These are phyloP conservation scores for Sugiyamaella pinicola DNA, from an alignment of 1,139 yeast genomes.

Conservation along the genomic window DNA sequence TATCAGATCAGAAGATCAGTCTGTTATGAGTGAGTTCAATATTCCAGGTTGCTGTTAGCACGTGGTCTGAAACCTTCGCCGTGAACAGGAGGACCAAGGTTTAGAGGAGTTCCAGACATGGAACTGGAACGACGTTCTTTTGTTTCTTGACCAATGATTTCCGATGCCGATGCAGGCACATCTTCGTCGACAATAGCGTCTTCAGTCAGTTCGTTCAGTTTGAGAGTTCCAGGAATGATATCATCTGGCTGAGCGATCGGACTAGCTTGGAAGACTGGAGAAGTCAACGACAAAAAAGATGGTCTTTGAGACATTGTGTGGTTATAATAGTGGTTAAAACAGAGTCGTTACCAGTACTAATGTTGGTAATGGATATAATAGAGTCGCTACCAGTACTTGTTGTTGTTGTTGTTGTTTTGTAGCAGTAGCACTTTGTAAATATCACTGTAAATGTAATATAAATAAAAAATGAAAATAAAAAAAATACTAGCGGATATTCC, in stretches of 20 bases:
- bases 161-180: constrained; percentile 10
- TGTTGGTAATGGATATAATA: too few species aligned
- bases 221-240: constrained; percentile 17
- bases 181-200: constrained; percentile 27
- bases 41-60: constrained; percentile 24
- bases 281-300: constrained; percentile 27
- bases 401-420: constrained; percentile 8
- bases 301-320: constrained; percentile 8
- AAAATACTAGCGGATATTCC: background rate
- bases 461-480: background rate
- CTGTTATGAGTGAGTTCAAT: constrained; percentile 5
- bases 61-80: constrained; percentile 32
- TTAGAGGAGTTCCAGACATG: constrained; percentile 27
- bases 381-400: too few species aligned
- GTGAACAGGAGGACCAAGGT: constrained; percentile 30
- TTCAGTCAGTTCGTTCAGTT: constrained; percentile 10
- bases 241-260: constrained; percentile 22
- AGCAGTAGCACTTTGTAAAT: too few species aligned
- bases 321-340: constrained; percentile 2
- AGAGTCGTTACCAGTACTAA: too few species aligned
- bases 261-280: constrained; percentile 7
- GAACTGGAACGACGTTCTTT: constrained; percentile 28
- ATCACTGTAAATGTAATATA: too few species aligned
- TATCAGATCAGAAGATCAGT: background rate
- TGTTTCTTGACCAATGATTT: constrained; percentile 8